Evolutionary conservation across 345 rosid genomes (phyloP).

Genomic region (Laguncularia racemosa): DNA sequence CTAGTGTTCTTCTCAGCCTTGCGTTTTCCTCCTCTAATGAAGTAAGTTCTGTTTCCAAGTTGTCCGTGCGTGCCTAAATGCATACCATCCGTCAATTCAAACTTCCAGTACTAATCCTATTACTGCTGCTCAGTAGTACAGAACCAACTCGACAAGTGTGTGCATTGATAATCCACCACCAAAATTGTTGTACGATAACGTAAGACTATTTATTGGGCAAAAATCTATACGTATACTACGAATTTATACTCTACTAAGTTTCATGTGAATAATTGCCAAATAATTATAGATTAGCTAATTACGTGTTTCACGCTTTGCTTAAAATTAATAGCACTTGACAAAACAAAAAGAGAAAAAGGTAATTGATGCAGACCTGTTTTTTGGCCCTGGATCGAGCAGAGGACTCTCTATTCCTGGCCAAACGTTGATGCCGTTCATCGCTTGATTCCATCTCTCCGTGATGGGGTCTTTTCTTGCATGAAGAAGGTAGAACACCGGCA

Average conservation of each 20-base stretch:
- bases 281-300: no score
- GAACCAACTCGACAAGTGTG: no score
- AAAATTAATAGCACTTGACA: neutral
- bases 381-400: constrained; percentile 57
- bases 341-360: neutral
- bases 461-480: constrained; percentile 15
- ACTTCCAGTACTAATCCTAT: no score
- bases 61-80: constrained; percentile 42
- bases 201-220: no score
- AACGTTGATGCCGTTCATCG: constrained; percentile 34
- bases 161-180: no score
- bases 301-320: no score
- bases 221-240: no score
- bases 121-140: no score
- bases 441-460: constrained; percentile 12
- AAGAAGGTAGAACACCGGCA: constrained; percentile 1
- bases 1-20: constrained; percentile 30
- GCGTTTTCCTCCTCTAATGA: constrained; percentile 42
- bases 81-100: no score
- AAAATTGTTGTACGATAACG: no score
- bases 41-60: constrained; percentile 36
- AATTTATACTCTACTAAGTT: no score
- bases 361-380: constrained; percentile 33
- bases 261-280: no score
- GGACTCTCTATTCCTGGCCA: constrained; percentile 60